Evolutionary conservation across 371 early-diverging fungal genomes (phyloP).

Genomic region (Apophysomyces elegans): DNA sequence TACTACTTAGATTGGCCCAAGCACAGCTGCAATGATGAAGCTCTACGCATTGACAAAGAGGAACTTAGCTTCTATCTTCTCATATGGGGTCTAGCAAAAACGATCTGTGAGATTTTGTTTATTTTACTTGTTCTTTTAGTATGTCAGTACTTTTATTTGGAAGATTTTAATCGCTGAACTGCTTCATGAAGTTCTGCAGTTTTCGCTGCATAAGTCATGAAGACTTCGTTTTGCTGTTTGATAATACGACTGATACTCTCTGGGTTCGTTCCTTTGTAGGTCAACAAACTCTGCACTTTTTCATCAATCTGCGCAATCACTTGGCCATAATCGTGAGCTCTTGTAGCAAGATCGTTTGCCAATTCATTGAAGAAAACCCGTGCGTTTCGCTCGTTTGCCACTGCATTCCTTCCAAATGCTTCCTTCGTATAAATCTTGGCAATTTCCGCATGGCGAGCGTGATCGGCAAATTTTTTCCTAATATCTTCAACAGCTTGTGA

Average conservation of each 20-base stretch:
- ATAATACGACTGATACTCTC: background rate
- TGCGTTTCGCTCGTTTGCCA: constrained; percentile 7
- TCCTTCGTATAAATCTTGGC: constrained; percentile 2
- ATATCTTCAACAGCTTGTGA: background rate
- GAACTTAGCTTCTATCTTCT: no score
- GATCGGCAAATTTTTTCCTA: constrained; percentile 5
- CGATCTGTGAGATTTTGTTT: no score
- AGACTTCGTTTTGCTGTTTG: constrained; percentile 3
- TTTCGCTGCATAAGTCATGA: constrained; percentile 9
- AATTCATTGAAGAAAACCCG: constrained; percentile 1
- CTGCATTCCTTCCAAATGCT: constrained; percentile 10
- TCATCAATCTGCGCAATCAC: constrained; percentile 3
- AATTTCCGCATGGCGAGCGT: constrained; percentile 4
- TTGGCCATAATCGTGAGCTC: background rate
- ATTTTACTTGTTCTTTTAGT: no score
- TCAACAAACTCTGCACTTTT: constrained; percentile 5
- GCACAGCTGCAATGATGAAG: no score
- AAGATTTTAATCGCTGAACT: background rate
- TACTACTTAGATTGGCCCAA: no score
- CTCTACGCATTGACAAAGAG: no score
- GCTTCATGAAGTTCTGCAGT: constrained; percentile 3
- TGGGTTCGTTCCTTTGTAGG: constrained; percentile 4
- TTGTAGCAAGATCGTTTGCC: constrained; percentile 4
- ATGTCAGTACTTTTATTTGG: background rate
- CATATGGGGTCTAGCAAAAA: no score